Conservation (phyloP, 495 filamentous ascomycete genomes). For the Rostrohypoxylon terebratum region DNA sequence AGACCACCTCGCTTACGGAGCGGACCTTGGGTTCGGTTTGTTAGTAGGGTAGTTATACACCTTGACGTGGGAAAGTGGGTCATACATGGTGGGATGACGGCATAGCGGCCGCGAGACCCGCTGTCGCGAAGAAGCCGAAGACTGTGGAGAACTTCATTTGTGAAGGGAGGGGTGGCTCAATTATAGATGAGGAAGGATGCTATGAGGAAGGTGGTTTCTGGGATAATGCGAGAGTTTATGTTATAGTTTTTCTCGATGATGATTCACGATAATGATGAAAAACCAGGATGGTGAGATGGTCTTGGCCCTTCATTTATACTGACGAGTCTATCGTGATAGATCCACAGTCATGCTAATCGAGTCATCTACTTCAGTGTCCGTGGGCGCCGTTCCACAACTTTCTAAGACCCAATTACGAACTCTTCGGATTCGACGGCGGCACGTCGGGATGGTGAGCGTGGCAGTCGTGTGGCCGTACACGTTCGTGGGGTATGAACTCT, state of each 20-base stretch:
- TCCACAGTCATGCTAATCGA: conserved; percentile 4
- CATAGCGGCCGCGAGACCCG: conserved; percentile 18
- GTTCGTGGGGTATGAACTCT: neutral
- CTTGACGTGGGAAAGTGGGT: neutral
- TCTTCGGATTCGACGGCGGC: neutral
- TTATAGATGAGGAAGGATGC: neutral
- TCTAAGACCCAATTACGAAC: neutral
- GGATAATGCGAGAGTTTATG: neutral
- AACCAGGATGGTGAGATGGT: neutral
- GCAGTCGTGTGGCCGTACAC: conserved; percentile 20
- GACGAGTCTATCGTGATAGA: neutral
- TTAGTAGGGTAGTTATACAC: neutral
- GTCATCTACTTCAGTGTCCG: conserved; percentile 6
- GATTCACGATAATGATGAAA: neutral
- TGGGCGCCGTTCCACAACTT: conserved; percentile 15
- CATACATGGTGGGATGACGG: conserved; percentile 34
- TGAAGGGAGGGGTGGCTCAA: neutral
- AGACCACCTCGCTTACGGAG: conserved; percentile 28
- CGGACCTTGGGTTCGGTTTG: neutral
- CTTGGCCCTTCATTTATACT: conserved; percentile 24
- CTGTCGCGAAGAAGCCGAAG: conserved; percentile 14
- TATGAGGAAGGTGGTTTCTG: neutral
- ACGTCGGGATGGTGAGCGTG: conserved; percentile 4
- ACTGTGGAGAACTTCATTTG: conserved; percentile 33
- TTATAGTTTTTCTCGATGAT: neutral